Evolutionary conservation across 2,329 filamentous ascomycete species (phyloP).

Genomic region (Emmonsiellopsis sp.): DNA sequence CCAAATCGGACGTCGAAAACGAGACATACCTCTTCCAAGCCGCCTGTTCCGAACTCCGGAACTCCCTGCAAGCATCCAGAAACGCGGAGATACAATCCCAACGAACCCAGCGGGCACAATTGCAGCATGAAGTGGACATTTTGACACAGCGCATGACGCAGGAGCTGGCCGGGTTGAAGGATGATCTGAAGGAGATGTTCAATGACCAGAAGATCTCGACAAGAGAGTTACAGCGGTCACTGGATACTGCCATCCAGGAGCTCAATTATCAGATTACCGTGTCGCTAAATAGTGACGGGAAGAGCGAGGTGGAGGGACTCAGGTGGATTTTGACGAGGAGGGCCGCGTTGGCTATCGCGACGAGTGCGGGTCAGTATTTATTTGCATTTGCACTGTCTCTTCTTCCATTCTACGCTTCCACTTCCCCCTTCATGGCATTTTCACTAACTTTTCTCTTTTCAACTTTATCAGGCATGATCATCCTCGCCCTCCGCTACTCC

Average conservation of each 20-base stretch:
- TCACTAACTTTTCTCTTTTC: constrained; percentile 8
- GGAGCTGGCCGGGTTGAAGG: constrained; percentile 70
- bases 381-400: not conserved
- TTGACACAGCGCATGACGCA: constrained; percentile 75
- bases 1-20: constrained; percentile 89
- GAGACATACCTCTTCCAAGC: constrained; percentile 90
- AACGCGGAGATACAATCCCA: constrained; percentile 70
- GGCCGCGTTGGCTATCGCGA: constrained; percentile 51
- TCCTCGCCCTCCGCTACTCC: constrained; percentile 37
- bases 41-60: constrained; percentile 82
- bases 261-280: constrained; percentile 96
- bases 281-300: constrained; percentile 75
- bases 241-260: constrained; percentile 85
- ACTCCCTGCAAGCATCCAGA: constrained; percentile 72
- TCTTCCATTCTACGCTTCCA: not conserved
- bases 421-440: constrained; percentile 1
- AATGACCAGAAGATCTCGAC: constrained; percentile 93
- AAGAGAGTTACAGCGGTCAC: constrained; percentile 72
- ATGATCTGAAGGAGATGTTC: constrained; percentile 91
- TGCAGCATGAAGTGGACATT: constrained; percentile 95
- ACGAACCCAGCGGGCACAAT: constrained; percentile 68
- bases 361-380: constrained; percentile 36
- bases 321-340: constrained; percentile 70
- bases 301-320: constrained; percentile 83
- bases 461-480: constrained; percentile 34